Conservation (phyloP, 1,284 basidiomycete species). For the Irpex rosettiformis region DNA sequence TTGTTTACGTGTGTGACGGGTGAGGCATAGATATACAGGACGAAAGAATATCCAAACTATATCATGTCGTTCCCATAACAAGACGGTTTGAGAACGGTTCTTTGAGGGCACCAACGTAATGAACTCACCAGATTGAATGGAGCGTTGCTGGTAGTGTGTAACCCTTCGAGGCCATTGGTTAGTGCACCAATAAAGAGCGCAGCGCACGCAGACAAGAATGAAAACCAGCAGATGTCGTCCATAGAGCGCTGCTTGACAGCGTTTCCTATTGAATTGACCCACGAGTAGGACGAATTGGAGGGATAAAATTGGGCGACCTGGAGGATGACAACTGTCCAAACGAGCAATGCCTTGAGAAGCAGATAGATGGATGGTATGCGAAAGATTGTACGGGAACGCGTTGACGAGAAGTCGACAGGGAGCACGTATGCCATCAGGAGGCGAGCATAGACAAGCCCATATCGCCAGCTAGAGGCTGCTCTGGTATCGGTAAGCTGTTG, state of each 20-base stretch:
- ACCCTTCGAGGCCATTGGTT: constrained; percentile 62
- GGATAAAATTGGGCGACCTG: constrained; percentile 48
- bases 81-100: not conserved
- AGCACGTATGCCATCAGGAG: constrained; percentile 33
- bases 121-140: constrained; percentile 63
- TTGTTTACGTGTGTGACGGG: constrained; percentile 52
- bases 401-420: constrained; percentile 60
- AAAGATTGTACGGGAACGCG: constrained; percentile 51
- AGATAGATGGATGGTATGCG: constrained; percentile 63
- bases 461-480: constrained; percentile 24
- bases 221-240: constrained; percentile 65
- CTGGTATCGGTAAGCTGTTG: not conserved
- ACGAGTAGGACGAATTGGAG: constrained; percentile 24
- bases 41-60: constrained; percentile 74
- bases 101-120: constrained; percentile 14
- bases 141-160: constrained; percentile 44
- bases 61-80: not conserved
- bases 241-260: constrained; percentile 53
- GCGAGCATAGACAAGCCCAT: constrained; percentile 19
- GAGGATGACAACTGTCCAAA: constrained; percentile 56
- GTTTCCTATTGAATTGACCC: constrained; percentile 31
- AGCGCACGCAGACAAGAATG: constrained; percentile 62
- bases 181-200: constrained; percentile 63
- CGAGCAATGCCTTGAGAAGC: constrained; percentile 46
- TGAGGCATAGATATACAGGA: constrained; percentile 68